Evolutionary conservation across 129 eudicot genomes (phyloP).

Genomic region (Scalesia atractyloides): DNA sequence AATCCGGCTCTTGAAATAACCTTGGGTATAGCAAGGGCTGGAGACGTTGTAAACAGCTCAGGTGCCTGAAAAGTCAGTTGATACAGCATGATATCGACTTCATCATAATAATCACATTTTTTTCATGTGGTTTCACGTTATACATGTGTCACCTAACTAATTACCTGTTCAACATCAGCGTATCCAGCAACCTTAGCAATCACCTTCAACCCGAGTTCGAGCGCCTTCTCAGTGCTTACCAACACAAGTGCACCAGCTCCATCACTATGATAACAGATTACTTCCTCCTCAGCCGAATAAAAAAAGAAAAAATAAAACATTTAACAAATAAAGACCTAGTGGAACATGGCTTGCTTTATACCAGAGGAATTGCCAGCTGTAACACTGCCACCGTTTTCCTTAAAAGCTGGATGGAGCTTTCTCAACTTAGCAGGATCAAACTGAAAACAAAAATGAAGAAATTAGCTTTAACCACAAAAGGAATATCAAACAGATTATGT

Average conservation of each 20-base stretch:
- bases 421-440: slow-evolving; percentile 87
- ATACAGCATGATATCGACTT: background rate
- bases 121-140: background rate
- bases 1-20: slow-evolving; percentile 80
- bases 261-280: too few relatives aligned
- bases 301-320: too few relatives aligned
- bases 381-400: slow-evolving; percentile 85
- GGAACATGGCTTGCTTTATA: too few relatives aligned
- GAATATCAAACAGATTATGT: slow-evolving; percentile 1
- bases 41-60: slow-evolving; percentile 83
- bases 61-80: slow-evolving; percentile 57
- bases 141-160: background rate
- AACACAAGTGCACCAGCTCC: slow-evolving; percentile 90
- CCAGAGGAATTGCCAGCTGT: slow-evolving; percentile 97
- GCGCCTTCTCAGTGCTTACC: slow-evolving; percentile 75
- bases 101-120: background rate
- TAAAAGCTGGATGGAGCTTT: slow-evolving; percentile 92
- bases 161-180: slow-evolving; percentile 95
- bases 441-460: slow-evolving; percentile 35
- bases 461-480: background rate
- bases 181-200: slow-evolving; percentile 78
- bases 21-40: slow-evolving; percentile 90
- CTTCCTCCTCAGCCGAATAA: too few relatives aligned
- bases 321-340: too few relatives aligned
- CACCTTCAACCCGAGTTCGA: slow-evolving; percentile 70